These are phyloP conservation scores for Isabelozyma heimii DNA, from an alignment of 805 yeast genomes.

Conservation along the genomic window DNA sequence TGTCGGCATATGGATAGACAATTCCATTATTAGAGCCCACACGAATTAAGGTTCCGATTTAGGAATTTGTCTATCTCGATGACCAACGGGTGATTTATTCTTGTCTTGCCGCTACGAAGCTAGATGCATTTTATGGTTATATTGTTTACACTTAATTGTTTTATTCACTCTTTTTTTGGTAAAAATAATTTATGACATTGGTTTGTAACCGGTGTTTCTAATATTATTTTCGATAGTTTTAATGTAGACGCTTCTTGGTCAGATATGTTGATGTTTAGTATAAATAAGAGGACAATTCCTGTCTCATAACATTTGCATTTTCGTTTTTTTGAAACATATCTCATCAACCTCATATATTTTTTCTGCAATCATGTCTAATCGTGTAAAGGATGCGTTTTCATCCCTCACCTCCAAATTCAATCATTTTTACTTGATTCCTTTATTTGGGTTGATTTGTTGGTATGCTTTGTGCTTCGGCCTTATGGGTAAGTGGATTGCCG, in stretches of 20 bases:
- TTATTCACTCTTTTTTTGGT: not conserved
- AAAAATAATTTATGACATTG: not conserved
- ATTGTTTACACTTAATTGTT: not conserved
- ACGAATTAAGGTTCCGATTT: too few species aligned
- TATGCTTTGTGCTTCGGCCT: slow-evolving; percentile 18
- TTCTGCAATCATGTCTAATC: not conserved
- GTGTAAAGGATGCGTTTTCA: slow-evolving; percentile 7
- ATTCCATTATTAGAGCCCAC: not conserved
- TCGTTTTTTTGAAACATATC: too few species aligned
- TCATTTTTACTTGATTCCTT: slow-evolving; percentile 22
- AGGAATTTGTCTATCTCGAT: not conserved
- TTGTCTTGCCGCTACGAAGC: not conserved
- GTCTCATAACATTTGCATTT: not conserved
- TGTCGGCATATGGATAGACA: not conserved
- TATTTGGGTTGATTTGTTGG: slow-evolving; percentile 25
- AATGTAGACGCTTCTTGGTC: not conserved
- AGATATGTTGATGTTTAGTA: not conserved
- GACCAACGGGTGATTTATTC: not conserved
- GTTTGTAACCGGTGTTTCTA: not conserved
- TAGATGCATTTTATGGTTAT: too few species aligned
- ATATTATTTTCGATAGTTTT: not conserved
- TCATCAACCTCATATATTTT: not conserved
- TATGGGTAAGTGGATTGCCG: slow-evolving; percentile 17
- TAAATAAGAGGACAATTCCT: not conserved
- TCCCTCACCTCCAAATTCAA: slow-evolving; percentile 18